Evolutionary conservation across 2,329 filamentous ascomycete species (phyloP), one percentile per base, ranked within the genome.

Genomic region (Fusarium humuli): DNA sequence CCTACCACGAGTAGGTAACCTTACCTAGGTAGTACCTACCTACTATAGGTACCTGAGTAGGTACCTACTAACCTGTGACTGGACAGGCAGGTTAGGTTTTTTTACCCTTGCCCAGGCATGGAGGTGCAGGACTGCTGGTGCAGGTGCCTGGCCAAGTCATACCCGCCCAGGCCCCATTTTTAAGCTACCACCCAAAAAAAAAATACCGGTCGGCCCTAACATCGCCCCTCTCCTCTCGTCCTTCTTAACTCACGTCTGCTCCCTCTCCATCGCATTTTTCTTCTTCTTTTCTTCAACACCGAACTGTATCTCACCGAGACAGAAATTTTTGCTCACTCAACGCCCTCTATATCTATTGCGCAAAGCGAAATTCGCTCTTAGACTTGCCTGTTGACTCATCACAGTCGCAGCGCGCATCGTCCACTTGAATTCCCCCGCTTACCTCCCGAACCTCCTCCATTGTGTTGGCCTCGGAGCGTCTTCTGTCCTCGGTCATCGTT

Each of bases 201-300:
- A 73, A 69, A 69, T 55, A 45, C 70, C 61, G 70, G 66, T 66
- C 63, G 73, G 73, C 73, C 73, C 73, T 75, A 75, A 76, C 69
- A 58, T 70, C 68, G 65, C 68, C 74, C 67, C 73, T 70, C 73
- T 63, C 67, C 64, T 55, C 63, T 56, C 53, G 29, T 70, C 64
- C 54, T 63, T 69, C 57, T 69, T 70, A 75, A 65, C 69, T 66
- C 59, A 63, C 66, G 61, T 64, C 48, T 65, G 68, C 66, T 70
- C 61, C 18, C 34, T 37, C 61, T 69, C 47, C 61, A 54, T 69
- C 58, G 61, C 63, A 57, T 46, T 65, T 72, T 57, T 71, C 46
- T 48, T 65, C 62, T 67, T 65, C 60, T 48, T 61, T 57, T 67
- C 59, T 52, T 60, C 61, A 75, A 69, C 68, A 72, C 48, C 47